Evolutionary conservation across 345 rosid species (phyloP), one percentile per base, ranked within the genome.

Genomic region (Brassica nigra): DNA sequence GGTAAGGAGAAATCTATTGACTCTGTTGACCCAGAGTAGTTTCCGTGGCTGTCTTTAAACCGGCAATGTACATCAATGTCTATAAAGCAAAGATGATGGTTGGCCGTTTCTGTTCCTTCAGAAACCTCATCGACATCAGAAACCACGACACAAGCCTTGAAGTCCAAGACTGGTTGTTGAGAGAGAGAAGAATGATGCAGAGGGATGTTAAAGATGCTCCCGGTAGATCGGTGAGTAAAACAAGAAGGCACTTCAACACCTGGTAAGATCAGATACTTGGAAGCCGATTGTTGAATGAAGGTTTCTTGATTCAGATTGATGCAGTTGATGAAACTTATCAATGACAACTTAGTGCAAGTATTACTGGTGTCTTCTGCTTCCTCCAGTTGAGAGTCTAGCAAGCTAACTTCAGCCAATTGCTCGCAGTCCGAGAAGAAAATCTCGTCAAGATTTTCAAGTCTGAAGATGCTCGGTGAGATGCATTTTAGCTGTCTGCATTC

Each of bases 111-210:
- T n/a, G 65, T 5, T 16, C 52, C 75, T 55, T 74, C 33, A 9
- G 70, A 62, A 63, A 62, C 31, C 55, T 30, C 55, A 7, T 55
- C 67, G 4, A 62, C 39, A 62, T 76, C 59, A 8, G 79, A 76
- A 57, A 76, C 73, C 74, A 76, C 68, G 15, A 77, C 36, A 7
- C 81, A 78, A 49, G 81, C 81, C 39, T 28, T 78, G 76, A 78
- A 63, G 36, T 52, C 42, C 8, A 77, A 69, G 58, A 28, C 55
- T 49, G 44, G 6, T 14, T 69, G 69, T 68, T 44, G 36, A 33
- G 76, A 34, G 54, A 34, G 39, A 34, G 64, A 49, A n/a, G 20
- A 8, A 8, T 4, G 14, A 47, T 34, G 42, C 27, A 54, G 15
- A 78, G 71, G 58, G n/a, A 70, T 62, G 8, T 39, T 36, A 5